Evolutionary conservation across 2,329 filamentous ascomycete species (phyloP).

Genomic region (Neoarthrinium moseri): DNA sequence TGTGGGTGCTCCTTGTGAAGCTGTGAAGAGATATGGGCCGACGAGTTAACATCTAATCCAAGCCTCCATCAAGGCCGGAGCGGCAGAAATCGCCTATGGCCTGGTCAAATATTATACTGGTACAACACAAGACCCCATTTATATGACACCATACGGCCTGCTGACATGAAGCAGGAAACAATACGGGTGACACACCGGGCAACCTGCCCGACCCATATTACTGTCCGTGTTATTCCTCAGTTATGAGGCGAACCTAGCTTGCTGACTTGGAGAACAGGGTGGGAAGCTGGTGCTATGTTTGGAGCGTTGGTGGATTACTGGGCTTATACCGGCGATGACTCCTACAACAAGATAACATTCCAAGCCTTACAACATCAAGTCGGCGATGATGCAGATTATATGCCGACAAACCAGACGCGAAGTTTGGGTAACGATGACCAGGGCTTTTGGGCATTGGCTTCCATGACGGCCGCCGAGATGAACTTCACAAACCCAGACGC

Average conservation of each 20-base stretch:
- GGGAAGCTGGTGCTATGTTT: slow-evolving; percentile 73
- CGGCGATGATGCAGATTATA: slow-evolving; percentile 59
- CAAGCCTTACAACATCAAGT: slow-evolving; percentile 62
- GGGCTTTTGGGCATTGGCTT: slow-evolving; percentile 83
- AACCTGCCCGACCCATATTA: slow-evolving; percentile 63
- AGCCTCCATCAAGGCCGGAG: slow-evolving; percentile 27
- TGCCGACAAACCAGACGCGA: slow-evolving; percentile 64
- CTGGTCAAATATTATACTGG: slow-evolving; percentile 47
- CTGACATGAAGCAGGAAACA: slow-evolving; percentile 41
- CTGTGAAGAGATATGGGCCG: not conserved
- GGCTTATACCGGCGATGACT: slow-evolving; percentile 64
- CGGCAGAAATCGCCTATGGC: slow-evolving; percentile 45
- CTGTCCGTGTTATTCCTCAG: slow-evolving; percentile 48
- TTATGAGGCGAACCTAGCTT: not conserved
- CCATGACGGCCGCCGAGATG: slow-evolving; percentile 75
- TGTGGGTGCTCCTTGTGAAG: not conserved
- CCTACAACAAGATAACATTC: slow-evolving; percentile 60
- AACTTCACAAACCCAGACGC: slow-evolving; percentile 67
- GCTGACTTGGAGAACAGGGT: slow-evolving; percentile 46
- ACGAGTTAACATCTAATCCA: not conserved
- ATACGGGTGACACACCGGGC: slow-evolving; percentile 56
- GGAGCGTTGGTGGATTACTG: slow-evolving; percentile 71
- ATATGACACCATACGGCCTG: not conserved
- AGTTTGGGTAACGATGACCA: slow-evolving; percentile 72
- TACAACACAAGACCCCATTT: not conserved